Percentiles rank a stretch among this genome's conserved stretches.
These are phyloP conservation scores for Middelhovenomyces tepae DNA, from an alignment of 805 yeast species.

Conservation along the genomic window DNA sequence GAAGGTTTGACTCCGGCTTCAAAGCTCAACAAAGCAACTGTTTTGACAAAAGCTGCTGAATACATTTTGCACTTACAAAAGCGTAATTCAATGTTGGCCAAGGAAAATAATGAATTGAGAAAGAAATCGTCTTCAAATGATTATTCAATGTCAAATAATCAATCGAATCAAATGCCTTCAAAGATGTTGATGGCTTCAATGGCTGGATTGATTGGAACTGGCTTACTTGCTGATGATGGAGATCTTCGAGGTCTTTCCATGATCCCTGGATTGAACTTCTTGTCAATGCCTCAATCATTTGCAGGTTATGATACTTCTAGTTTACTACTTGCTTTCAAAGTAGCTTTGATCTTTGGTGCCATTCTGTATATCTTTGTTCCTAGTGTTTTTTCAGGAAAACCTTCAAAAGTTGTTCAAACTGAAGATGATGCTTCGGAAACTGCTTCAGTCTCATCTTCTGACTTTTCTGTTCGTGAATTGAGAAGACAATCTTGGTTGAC, in stretches of 20 bases:
- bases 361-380: slow-evolving; percentile 23
- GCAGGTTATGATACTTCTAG: slow-evolving; percentile 12
- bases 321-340: slow-evolving; percentile 15
- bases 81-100: slow-evolving; percentile 42
- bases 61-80: slow-evolving; percentile 65
- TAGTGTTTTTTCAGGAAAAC: slow-evolving; percentile 12
- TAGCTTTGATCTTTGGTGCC: slow-evolving; percentile 23
- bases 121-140: neutral
- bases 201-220: slow-evolving; percentile 30
- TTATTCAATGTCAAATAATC: slow-evolving; percentile 6
- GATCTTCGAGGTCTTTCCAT: slow-evolving; percentile 25
- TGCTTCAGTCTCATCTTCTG: slow-evolving; percentile 4
- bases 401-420: slow-evolving; percentile 8
- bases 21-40: slow-evolving; percentile 70
- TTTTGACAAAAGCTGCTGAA: slow-evolving; percentile 69
- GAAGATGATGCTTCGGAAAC: slow-evolving; percentile 1
- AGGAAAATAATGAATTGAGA: slow-evolving; percentile 41
- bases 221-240: slow-evolving; percentile 18
- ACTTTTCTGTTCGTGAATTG: slow-evolving; percentile 12
- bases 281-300: slow-evolving; percentile 3
- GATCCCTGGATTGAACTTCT: slow-evolving; percentile 18
- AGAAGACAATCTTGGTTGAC: slow-evolving; percentile 22
- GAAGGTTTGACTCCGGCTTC: slow-evolving; percentile 73
- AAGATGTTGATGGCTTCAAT: slow-evolving; percentile 29
- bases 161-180: slow-evolving; percentile 11